Evolutionary conservation across 1,139 yeast species (phyloP).

Genomic region (Geotrichum europaeum): DNA sequence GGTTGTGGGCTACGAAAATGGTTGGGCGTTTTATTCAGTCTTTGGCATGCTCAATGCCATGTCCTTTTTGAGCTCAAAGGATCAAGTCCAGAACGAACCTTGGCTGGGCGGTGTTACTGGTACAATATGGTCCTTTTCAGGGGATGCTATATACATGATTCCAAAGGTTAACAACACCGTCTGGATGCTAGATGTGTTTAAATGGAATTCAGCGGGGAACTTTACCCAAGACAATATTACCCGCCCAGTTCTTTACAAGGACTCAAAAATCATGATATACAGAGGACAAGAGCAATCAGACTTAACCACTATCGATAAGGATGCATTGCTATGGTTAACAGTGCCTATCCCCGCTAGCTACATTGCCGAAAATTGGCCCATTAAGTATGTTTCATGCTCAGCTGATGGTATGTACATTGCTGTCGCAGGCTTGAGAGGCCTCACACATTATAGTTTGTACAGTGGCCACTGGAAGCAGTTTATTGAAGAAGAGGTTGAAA

Average conservation of each 20-base stretch:
- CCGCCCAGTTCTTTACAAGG: conserved; percentile 35
- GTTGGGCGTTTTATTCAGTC: conserved; percentile 38
- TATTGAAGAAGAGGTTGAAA: conserved; percentile 34
- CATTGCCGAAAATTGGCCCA: conserved; percentile 40
- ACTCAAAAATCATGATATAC: conserved; percentile 36
- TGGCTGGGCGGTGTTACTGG: conserved; percentile 33
- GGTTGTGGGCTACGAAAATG: conserved; percentile 35
- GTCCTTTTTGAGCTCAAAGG: conserved; percentile 28
- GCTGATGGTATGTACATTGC: conserved; percentile 41
- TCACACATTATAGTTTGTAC: conserved; percentile 37
- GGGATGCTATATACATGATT: conserved; percentile 29
- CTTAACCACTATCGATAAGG: conserved; percentile 36
- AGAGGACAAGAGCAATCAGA: conserved; percentile 38
- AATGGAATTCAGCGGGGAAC: conserved; percentile 33
- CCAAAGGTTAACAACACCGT: conserved; percentile 22
- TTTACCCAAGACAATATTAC: conserved; percentile 29
- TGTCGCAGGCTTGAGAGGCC: conserved; percentile 39
- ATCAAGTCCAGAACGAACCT: conserved; percentile 25
- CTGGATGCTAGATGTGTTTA: conserved; percentile 29
- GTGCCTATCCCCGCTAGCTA: conserved; percentile 38
- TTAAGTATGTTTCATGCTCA: conserved; percentile 35
- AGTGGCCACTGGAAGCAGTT: conserved; percentile 41
- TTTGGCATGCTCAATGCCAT: conserved; percentile 36
- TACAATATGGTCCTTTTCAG: conserved; percentile 34
- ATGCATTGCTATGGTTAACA: conserved; percentile 37